These are phyloP conservation scores for Macrotyloma uniflorum DNA, from an alignment of 306 rosid species.

Conservation along the genomic window DNA sequence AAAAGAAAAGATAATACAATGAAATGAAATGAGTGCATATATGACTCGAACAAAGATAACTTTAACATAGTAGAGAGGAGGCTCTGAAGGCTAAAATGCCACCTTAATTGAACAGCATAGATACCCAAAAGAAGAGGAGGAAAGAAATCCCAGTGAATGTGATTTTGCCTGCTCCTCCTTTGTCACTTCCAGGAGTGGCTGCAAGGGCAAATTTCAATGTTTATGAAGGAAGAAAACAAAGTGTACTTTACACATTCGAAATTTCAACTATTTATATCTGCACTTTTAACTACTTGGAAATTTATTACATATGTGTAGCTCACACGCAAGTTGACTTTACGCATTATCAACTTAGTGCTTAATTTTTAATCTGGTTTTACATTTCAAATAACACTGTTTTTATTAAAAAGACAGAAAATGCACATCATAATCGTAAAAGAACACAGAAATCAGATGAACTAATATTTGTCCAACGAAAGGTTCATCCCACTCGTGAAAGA, in stretches of 20 bases:
- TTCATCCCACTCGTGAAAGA: not conserved
- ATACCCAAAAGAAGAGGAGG: constrained; percentile 49
- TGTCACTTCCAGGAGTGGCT: constrained; percentile 38
- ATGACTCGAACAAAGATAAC: too few species aligned
- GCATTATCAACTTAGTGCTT: not conserved
- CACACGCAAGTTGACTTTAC: not conserved
- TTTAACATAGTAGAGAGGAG: not conserved
- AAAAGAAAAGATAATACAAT: constrained; percentile 2
- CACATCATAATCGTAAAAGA: too few species aligned
- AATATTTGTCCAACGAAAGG: not conserved
- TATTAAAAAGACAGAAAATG: too few species aligned
- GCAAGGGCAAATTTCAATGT: constrained; percentile 14
- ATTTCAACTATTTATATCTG: not conserved
- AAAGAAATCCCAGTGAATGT: constrained; percentile 50
- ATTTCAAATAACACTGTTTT: too few species aligned
- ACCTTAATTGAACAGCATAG: constrained; percentile 46
- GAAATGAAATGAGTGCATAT: too few species aligned
- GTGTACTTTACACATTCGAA: not conserved
- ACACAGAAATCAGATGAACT: too few species aligned
- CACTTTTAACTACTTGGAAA: not conserved
- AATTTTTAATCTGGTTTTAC: too few species aligned
- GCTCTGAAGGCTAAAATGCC: not conserved
- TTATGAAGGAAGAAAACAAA: not conserved
- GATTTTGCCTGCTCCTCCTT: constrained; percentile 43
- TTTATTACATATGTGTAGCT: not conserved